Evolutionary conservation across 192 early-diverging fungal genomes (phyloP).

Genomic region (Endogone sp.): DNA sequence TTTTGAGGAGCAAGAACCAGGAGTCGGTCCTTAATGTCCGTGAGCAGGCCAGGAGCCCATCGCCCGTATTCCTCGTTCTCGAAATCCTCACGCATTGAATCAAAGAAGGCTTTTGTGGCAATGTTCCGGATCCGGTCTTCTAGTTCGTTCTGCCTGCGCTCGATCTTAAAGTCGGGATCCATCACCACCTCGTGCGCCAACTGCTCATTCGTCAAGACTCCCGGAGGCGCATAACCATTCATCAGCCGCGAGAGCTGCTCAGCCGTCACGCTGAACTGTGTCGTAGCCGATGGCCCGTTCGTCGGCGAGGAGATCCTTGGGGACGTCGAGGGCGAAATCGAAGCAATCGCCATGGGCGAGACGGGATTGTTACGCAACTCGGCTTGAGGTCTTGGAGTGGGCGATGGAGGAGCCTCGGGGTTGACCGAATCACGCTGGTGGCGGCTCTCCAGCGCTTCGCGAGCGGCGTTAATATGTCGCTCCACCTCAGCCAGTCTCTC

Average conservation of each 20-base stretch:
- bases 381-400: slow-evolving; percentile 5
- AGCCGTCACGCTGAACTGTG: slow-evolving; percentile 7
- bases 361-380: slow-evolving; percentile 2
- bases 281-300: neutral
- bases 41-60: slow-evolving; percentile 49
- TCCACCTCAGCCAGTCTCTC: slow-evolving; percentile 18
- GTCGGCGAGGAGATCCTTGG: neutral
- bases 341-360: neutral
- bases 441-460: slow-evolving; percentile 6
- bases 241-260: slow-evolving; percentile 34
- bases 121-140: slow-evolving; percentile 54
- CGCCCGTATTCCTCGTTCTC: slow-evolving; percentile 34
- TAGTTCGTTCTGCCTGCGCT: slow-evolving; percentile 34
- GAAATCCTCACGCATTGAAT: slow-evolving; percentile 59
- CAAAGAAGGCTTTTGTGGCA: slow-evolving; percentile 70
- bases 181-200: slow-evolving; percentile 75
- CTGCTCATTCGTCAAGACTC: slow-evolving; percentile 53
- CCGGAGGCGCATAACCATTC: slow-evolving; percentile 31
- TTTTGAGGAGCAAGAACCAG: slow-evolving; percentile 56
- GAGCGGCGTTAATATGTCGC: slow-evolving; percentile 7
- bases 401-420: slow-evolving; percentile 7
- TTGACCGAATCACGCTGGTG: slow-evolving; percentile 4
- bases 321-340: neutral
- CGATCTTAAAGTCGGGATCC: slow-evolving; percentile 67
- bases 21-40: slow-evolving; percentile 58